These are phyloP conservation scores for Psidium guajava DNA, from an alignment of 345 rosid species.

Conservation along the genomic window DNA sequence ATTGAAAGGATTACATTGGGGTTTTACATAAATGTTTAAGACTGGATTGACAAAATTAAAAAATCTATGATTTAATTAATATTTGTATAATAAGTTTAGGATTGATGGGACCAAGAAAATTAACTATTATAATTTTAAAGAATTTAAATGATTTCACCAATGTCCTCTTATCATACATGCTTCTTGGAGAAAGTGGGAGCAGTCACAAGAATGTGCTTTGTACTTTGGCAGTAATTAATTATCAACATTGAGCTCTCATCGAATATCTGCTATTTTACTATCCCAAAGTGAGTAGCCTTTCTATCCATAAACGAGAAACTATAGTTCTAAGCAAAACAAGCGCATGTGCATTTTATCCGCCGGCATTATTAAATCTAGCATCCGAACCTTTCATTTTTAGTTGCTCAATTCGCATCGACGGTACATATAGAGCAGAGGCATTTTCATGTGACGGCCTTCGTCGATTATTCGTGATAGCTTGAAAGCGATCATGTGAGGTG, in stretches of 20 bases:
- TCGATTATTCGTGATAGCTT: neutral
- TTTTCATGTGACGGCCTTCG: fast-evolving
- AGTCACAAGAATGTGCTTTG: neutral
- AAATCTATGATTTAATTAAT: fast-evolving
- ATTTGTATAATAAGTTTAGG: neutral
- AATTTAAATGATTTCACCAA: neutral
- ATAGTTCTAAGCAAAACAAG: neutral
- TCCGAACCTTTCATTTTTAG: neutral
- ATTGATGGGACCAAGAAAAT: no score
- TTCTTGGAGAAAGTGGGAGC: neutral
- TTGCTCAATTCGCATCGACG: fast-evolving
- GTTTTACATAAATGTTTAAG: fast-evolving
- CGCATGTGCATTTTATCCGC: neutral
- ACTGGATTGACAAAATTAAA: neutral
- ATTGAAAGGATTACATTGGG: neutral
- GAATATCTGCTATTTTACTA: neutral
- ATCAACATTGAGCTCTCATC: neutral
- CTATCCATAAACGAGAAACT: neutral
- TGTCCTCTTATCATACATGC: neutral
- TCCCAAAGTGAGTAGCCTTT: neutral
- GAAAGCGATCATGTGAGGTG: neutral
- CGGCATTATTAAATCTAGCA: fast-evolving
- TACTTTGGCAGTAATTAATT: neutral
- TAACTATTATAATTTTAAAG: neutral
- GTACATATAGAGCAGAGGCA: fast-evolving